These are phyloP conservation scores for Zygosaccharomyces bisporus DNA, from an alignment of 805 yeast genomes.

Conservation along the genomic window DNA sequence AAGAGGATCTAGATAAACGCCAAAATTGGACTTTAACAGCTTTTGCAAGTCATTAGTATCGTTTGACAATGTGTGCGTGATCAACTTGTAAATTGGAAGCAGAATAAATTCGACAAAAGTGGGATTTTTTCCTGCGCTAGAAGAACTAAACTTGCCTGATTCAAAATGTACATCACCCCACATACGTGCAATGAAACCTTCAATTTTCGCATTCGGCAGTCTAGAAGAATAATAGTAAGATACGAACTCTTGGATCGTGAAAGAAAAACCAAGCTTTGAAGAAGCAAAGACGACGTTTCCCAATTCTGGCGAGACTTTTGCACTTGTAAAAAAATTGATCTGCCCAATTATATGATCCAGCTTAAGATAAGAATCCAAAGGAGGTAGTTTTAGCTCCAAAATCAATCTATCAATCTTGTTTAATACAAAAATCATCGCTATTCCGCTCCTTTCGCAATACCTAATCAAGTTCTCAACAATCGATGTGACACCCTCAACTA, in stretches of 20 bases:
- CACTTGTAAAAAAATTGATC: constrained; percentile 52
- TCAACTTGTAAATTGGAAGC: constrained; percentile 75
- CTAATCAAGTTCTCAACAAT: constrained; percentile 51
- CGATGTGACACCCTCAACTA: constrained; percentile 74
- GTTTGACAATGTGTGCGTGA: constrained; percentile 55
- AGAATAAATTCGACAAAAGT: constrained; percentile 65
- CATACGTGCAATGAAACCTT: constrained; percentile 48
- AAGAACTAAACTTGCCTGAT: constrained; percentile 42
- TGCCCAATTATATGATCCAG: constrained; percentile 56
- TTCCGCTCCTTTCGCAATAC: constrained; percentile 46
- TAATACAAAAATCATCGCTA: constrained; percentile 57
- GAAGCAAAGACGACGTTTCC: constrained; percentile 78
- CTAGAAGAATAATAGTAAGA: constrained; percentile 41
- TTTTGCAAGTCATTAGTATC: constrained; percentile 42
- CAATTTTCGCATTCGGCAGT: constrained; percentile 35
- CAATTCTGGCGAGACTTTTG: constrained; percentile 52
- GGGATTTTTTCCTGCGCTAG: constrained; percentile 30
- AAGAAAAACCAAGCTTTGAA: constrained; percentile 54
- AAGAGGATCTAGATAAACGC: constrained; percentile 41
- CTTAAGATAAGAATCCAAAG: constrained; percentile 68
- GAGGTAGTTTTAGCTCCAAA: constrained; percentile 72
- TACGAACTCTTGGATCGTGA: constrained; percentile 66
- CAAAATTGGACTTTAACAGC: constrained; percentile 48
- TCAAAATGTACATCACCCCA: constrained; percentile 74
- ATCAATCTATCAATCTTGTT: constrained; percentile 86